These are phyloP conservation scores for Penicillium crystallinum DNA, from an alignment of 495 filamentous ascomycete genomes.

Conservation along the genomic window DNA sequence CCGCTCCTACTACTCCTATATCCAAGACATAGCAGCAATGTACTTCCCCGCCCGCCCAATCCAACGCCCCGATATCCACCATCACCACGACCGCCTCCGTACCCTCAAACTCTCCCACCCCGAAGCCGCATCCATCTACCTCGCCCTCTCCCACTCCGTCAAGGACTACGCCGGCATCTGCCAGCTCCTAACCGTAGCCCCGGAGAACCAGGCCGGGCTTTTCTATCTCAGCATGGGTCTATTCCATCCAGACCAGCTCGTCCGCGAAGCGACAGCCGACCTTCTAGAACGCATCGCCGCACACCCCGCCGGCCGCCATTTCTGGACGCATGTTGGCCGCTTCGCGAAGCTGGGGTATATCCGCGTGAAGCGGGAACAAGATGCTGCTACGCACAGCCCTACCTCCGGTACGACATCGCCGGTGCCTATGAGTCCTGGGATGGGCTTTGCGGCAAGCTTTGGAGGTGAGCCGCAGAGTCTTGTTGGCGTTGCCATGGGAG, in stretches of 20 bases:
- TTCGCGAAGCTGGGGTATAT: constrained; percentile 81
- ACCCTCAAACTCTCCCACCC: constrained; percentile 64
- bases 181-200: constrained; percentile 78
- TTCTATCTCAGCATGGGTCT: constrained; percentile 90
- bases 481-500: constrained; percentile 37
- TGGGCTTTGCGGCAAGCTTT: constrained; percentile 21
- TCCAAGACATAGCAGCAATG: constrained; percentile 65
- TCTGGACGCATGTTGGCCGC: constrained; percentile 79
- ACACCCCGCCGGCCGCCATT: constrained; percentile 89
- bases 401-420: constrained; percentile 13
- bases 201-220: constrained; percentile 81
- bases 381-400: constrained; percentile 34
- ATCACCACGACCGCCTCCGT: constrained; percentile 87
- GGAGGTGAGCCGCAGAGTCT: constrained; percentile 35
- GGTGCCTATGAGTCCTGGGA: constrained; percentile 6
- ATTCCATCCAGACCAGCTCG: constrained; percentile 82
- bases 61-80: constrained; percentile 76
- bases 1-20: constrained; percentile 89
- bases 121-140: constrained; percentile 73
- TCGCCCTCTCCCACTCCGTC: constrained; percentile 69
- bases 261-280: constrained; percentile 70
- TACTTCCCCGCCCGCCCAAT: constrained; percentile 61
- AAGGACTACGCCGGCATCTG: constrained; percentile 83
- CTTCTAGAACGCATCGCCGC: constrained; percentile 75
- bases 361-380: constrained; percentile 60